Evolutionary conservation across 805 yeast genomes (phyloP).

Genomic region (Pichia heedii): DNA sequence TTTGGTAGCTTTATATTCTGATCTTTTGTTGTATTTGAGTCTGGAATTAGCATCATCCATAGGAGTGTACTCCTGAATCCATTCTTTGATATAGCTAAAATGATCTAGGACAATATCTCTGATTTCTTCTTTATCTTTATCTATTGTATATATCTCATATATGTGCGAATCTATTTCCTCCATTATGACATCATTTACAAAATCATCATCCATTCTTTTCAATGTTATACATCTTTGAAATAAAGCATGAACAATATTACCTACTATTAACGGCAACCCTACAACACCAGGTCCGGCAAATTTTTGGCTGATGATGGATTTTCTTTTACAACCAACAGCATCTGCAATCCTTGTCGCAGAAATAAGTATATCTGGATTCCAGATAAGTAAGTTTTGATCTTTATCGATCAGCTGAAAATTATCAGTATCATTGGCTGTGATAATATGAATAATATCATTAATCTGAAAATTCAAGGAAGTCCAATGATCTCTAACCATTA

Average conservation of each 20-base stretch:
- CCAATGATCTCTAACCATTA: conserved; percentile 59
- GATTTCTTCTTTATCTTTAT: conserved; percentile 38
- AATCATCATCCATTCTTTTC: conserved; percentile 29
- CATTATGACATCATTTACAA: conserved; percentile 29
- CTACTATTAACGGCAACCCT: conserved; percentile 62
- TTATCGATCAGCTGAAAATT: conserved; percentile 42
- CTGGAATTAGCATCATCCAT: not conserved
- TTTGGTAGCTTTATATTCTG: conserved; percentile 46
- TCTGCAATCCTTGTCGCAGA: conserved; percentile 80
- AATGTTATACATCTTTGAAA: conserved; percentile 49
- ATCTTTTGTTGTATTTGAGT: conserved; percentile 13
- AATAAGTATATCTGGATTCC: conserved; percentile 76
- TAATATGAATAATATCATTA: conserved; percentile 54
- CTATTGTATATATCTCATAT: conserved; percentile 44
- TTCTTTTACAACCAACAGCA: conserved; percentile 63
- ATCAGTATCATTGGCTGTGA: conserved; percentile 29
- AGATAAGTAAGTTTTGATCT: conserved; percentile 52
- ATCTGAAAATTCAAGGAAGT: conserved; percentile 36
- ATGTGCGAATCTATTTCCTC: conserved; percentile 18
- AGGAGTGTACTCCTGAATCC: conserved; percentile 40
- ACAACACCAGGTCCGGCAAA: conserved; percentile 57
- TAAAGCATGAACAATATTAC: conserved; percentile 71
- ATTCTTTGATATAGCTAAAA: conserved; percentile 40
- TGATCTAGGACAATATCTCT: conserved; percentile 37
- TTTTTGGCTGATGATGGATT: conserved; percentile 51